A percentile compares a stretch with the other conserved stretches of the same genome.
These are phyloP conservation scores for Syncephalastrum monosporum DNA, from an alignment of 371 early-diverging fungal genomes.

Conservation along the genomic window DNA sequence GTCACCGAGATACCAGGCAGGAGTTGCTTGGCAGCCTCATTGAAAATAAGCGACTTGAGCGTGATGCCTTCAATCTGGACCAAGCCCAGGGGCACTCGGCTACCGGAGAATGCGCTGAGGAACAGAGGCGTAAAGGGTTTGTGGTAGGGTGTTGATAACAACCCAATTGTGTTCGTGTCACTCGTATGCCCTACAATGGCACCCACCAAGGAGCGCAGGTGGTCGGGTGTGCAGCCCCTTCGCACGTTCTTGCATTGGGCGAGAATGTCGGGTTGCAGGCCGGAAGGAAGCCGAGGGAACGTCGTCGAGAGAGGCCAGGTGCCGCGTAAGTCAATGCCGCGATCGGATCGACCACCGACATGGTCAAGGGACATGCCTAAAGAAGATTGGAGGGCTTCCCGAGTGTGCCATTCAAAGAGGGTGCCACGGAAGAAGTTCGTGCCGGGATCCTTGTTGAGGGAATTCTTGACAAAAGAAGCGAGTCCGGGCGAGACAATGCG, in stretches of 20 bases:
- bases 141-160: slow-evolving; percentile 24
- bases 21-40: slow-evolving; percentile 20
- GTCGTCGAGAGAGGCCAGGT: slow-evolving; percentile 21
- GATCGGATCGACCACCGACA: slow-evolving; percentile 41
- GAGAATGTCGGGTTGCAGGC: slow-evolving; percentile 5
- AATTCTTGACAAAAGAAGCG: too few relatives aligned
- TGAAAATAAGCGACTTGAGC: slow-evolving; percentile 37
- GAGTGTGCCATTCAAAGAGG: slow-evolving; percentile 41
- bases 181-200: slow-evolving; percentile 15
- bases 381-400: slow-evolving; percentile 18
- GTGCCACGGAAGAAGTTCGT: slow-evolving; percentile 30
- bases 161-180: slow-evolving; percentile 19
- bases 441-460: too few relatives aligned
- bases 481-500: neutral
- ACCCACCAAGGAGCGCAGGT: slow-evolving; percentile 38
- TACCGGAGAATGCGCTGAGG: slow-evolving; percentile 24
- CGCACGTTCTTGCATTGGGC: slow-evolving; percentile 42
- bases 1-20: slow-evolving; percentile 18
- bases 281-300: neutral
- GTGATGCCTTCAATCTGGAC: slow-evolving; percentile 24
- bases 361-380: slow-evolving; percentile 38
- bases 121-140: slow-evolving; percentile 33
- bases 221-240: slow-evolving; percentile 42
- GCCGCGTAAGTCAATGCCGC: slow-evolving; percentile 44
- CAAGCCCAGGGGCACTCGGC: slow-evolving; percentile 32